phyloP scores from a whole-genome alignment of 306 rosid genomes.

The Canavalia gladiata region DNA sequence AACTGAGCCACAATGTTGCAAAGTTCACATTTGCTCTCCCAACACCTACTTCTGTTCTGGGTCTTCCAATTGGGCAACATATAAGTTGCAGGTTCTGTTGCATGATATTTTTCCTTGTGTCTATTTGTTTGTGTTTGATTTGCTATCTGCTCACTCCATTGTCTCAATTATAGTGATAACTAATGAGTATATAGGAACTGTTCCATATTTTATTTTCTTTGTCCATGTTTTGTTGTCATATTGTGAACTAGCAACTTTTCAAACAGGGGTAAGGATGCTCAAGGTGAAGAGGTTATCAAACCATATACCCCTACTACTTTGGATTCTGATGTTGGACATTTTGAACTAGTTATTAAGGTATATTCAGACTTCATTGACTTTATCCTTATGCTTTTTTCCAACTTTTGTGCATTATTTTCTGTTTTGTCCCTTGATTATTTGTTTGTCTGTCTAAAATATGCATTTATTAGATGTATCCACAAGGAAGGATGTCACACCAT shows the following conservation, averaged over 20 bases:
- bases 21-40: slow-evolving; percentile 88
- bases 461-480: slow-evolving; percentile 89
- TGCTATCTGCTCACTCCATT: slow-evolving; percentile 9
- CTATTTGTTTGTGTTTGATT: slow-evolving; percentile 32
- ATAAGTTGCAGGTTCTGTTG: slow-evolving; percentile 92
- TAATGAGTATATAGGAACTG: neutral
- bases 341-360: slow-evolving; percentile 96
- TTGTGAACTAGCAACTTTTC: slow-evolving; percentile 39
- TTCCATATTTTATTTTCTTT: neutral
- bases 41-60: slow-evolving; percentile 81
- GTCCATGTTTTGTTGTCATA: slow-evolving; percentile 17
- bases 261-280: slow-evolving; percentile 90
- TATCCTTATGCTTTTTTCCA: slow-evolving; percentile 19
- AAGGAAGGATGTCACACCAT: slow-evolving; percentile 99
- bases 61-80: slow-evolving; percentile 99
- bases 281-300: slow-evolving; percentile 88
- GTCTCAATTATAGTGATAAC: neutral
- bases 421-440: slow-evolving; percentile 20
- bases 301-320: slow-evolving; percentile 96
- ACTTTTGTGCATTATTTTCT: slow-evolving; percentile 32
- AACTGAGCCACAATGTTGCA: slow-evolving; percentile 97
- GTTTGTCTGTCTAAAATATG: slow-evolving; percentile 31
- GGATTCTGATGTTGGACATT: slow-evolving; percentile 93
- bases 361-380: slow-evolving; percentile 10
- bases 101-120: slow-evolving; percentile 18